These are phyloP conservation scores for Phytopythium montanum DNA, from an alignment of 352 stramenopile species.

Conservation along the genomic window DNA sequence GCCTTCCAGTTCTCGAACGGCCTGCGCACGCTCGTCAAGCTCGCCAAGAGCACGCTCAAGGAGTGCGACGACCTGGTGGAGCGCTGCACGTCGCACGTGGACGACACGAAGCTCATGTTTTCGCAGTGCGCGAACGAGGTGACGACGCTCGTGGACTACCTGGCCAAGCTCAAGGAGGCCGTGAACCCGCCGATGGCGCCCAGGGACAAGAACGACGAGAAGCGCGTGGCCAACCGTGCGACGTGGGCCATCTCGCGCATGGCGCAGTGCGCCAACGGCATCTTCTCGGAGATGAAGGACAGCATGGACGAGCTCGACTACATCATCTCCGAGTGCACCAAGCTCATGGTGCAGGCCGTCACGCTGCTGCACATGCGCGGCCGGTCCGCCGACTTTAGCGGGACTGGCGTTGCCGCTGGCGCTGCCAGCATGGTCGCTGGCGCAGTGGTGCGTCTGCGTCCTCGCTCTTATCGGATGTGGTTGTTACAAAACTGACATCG, in stretches of 20 bases:
- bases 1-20: constrained; percentile 84
- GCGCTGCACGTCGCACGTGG: constrained; percentile 56
- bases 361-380: constrained; percentile 80
- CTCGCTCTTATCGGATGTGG: background rate
- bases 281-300: constrained; percentile 68
- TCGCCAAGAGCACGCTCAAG: constrained; percentile 64
- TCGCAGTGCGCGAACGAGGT: constrained; percentile 77
- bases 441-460: constrained; percentile 45
- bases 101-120: constrained; percentile 83
- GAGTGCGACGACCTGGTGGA: constrained; percentile 72
- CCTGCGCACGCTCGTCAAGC: constrained; percentile 55
- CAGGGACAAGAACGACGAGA: constrained; percentile 69
- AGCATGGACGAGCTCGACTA: constrained; percentile 79
- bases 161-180: constrained; percentile 66
- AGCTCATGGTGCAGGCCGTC: constrained; percentile 86
- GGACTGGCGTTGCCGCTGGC: constrained; percentile 76
- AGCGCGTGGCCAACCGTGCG: constrained; percentile 58
- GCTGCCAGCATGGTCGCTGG: constrained; percentile 79
- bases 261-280: constrained; percentile 59
- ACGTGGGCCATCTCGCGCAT: constrained; percentile 79
- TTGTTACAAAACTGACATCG: background rate
- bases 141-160: constrained; percentile 70
- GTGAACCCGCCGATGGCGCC: constrained; percentile 47
- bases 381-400: constrained; percentile 80
- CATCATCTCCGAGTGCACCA: constrained; percentile 73